Evolutionary conservation across 1,284 basidiomycete species (phyloP).

Genomic region (Golubevia sp.): DNA sequence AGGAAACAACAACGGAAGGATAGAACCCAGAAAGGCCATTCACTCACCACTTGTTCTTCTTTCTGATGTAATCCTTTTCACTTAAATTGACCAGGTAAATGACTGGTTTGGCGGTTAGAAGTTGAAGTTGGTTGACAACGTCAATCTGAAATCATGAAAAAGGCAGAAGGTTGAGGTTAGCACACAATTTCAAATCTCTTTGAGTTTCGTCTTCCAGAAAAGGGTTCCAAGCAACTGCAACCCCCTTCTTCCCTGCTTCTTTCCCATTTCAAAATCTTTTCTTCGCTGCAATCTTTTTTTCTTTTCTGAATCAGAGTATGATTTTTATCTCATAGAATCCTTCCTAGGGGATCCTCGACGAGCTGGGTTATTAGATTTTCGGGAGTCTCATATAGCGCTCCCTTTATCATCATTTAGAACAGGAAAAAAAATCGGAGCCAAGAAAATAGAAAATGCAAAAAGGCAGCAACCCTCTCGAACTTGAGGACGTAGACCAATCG

Average conservation of each 20-base stretch:
- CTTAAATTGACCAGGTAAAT: constrained; percentile 98
- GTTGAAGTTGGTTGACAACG: constrained; percentile 86
- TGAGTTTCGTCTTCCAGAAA: too few relatives aligned
- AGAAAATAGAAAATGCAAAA: not conserved
- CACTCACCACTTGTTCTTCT: constrained; percentile 97
- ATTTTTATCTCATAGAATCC: constrained; percentile 69
- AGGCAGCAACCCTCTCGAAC: too few relatives aligned
- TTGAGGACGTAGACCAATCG: too few relatives aligned
- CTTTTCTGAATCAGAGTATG: constrained; percentile 64
- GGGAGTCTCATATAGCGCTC: constrained; percentile 67
- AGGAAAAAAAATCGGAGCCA: not conserved
- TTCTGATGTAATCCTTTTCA: constrained; percentile 91
- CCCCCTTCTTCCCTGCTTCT: too few relatives aligned
- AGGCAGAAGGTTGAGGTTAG: not conserved
- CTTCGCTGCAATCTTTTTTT: too few relatives aligned
- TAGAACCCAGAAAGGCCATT: too few relatives aligned
- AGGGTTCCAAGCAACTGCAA: too few relatives aligned
- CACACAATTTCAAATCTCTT: too few relatives aligned
- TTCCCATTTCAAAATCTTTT: too few relatives aligned
- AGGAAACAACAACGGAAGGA: too few relatives aligned
- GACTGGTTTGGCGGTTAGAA: constrained; percentile 95
- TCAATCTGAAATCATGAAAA: constrained; percentile 72
- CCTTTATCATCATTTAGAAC: constrained; percentile 74
- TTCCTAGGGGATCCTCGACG: constrained; percentile 72
- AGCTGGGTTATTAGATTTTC: constrained; percentile 71